Evolutionary conservation across 1,284 basidiomycete genomes (phyloP).

Genomic region (Tilletia walkeri): DNA sequence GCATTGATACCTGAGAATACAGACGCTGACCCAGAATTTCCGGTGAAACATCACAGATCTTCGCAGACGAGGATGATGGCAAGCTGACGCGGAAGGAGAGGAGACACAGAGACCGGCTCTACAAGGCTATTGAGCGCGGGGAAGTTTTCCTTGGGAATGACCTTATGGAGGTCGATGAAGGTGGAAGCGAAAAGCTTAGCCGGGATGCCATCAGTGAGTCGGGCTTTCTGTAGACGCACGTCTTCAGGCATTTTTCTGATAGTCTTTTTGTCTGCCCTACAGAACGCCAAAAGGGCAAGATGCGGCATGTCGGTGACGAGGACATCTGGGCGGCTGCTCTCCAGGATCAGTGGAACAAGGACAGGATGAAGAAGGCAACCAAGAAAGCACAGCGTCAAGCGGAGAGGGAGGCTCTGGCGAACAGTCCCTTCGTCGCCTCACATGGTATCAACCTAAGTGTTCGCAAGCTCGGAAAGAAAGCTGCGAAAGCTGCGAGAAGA

Average conservation of each 20-base stretch:
- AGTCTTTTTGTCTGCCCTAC: constrained; percentile 56
- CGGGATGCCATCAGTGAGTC: constrained; percentile 4
- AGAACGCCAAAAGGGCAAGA: constrained; percentile 60
- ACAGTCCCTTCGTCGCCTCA: constrained; percentile 58
- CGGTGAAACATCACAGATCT: background rate
- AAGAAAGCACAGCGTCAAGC: constrained; percentile 67
- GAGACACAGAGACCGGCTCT: constrained; percentile 65
- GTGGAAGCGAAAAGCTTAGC: constrained; percentile 6
- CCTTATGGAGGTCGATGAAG: constrained; percentile 19
- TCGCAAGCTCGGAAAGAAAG: constrained; percentile 41
- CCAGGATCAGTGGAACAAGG: constrained; percentile 72
- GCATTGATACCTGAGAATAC: too few relatives aligned
- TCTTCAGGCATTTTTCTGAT: background rate
- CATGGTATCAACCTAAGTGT: constrained; percentile 40
- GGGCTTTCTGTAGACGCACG: background rate
- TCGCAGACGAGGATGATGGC: constrained; percentile 19
- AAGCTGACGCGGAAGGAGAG: constrained; percentile 18
- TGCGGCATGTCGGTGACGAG: constrained; percentile 54
- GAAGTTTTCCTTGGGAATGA: constrained; percentile 29
- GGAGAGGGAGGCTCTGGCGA: constrained; percentile 60
- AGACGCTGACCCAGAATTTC: background rate
- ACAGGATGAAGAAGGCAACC: constrained; percentile 77
- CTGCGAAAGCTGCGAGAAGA: constrained; percentile 24
- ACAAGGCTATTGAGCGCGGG: constrained; percentile 62
- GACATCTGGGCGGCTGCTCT: constrained; percentile 66